Percentiles rank a stretch among this genome's conserved stretches.
Conservation (phyloP, 345 rosid species). For the Corchorus capsularis region DNA sequence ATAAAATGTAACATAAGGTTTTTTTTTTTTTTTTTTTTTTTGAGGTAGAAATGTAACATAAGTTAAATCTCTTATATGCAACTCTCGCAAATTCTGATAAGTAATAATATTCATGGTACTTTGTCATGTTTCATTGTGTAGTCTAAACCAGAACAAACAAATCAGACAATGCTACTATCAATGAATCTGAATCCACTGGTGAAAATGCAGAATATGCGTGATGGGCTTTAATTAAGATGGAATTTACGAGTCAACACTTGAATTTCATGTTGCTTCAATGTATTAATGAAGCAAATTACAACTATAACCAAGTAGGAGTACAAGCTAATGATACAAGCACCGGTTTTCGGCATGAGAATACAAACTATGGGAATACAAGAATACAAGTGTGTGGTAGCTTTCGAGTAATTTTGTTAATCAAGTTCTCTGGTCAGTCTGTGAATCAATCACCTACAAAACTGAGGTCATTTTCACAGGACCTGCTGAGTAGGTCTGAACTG, state of each 20-base stretch:
- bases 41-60: too few relatives aligned
- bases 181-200: neutral
- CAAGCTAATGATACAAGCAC: constrained; percentile 20
- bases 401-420: constrained; percentile 6
- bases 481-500: neutral
- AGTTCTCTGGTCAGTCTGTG: constrained; percentile 9
- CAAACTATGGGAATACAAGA: constrained; percentile 11
- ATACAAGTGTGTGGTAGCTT: constrained; percentile 29
- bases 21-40: too few relatives aligned
- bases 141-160: too few relatives aligned
- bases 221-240: neutral
- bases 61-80: too few relatives aligned
- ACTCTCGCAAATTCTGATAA: too few relatives aligned
- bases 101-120: too few relatives aligned
- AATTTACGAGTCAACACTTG: neutral
- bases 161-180: too few relatives aligned
- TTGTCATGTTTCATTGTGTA: too few relatives aligned
- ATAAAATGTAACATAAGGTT: too few relatives aligned
- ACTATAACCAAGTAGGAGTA: constrained; percentile 23
- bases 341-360: neutral
- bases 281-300: neutral
- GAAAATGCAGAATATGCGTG: neutral
- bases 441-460: constrained; percentile 37
- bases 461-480: constrained; percentile 30
- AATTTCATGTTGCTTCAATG: neutral